Conservation (phyloP, 768 basidiomycete species). For the Hydnomerulius pinastri region DNA sequence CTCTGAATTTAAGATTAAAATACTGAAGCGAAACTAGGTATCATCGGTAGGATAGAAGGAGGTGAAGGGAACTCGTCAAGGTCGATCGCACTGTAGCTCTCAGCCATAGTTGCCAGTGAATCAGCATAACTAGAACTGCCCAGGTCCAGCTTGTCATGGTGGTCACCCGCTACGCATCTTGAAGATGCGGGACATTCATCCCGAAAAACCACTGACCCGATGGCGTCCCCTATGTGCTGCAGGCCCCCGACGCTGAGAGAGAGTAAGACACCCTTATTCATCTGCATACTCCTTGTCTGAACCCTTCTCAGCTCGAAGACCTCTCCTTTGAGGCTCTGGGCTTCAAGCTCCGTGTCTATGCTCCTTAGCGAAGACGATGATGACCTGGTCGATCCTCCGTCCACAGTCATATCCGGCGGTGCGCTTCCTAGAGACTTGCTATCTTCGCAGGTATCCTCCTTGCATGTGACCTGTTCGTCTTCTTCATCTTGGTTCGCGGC, state of each 20-base stretch:
- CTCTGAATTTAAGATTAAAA: slow-evolving; percentile 18
- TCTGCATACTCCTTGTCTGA: slow-evolving; percentile 51
- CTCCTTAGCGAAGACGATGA: slow-evolving; percentile 29
- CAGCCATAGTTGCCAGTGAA: slow-evolving; percentile 32
- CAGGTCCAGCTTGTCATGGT: too few species aligned
- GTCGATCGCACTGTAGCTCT: slow-evolving; percentile 42
- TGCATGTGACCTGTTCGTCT: not conserved
- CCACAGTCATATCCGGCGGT: slow-evolving; percentile 27
- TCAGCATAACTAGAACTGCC: too few species aligned
- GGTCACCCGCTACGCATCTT: too few species aligned
- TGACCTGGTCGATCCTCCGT: slow-evolving; percentile 22
- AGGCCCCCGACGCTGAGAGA: slow-evolving; percentile 25
- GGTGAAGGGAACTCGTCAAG: slow-evolving; percentile 51
- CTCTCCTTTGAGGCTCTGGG: slow-evolving; percentile 27
- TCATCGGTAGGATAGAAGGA: slow-evolving; percentile 35
- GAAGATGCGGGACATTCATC: too few species aligned
- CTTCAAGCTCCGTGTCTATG: slow-evolving; percentile 12
- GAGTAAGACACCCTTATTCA: slow-evolving; percentile 48
- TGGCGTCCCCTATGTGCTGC: not conserved
- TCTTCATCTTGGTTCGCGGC: not conserved
- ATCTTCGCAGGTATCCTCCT: slow-evolving; percentile 14
- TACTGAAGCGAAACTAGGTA: slow-evolving; percentile 30
- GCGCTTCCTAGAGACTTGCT: slow-evolving; percentile 19
- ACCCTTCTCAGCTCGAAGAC: slow-evolving; percentile 48
- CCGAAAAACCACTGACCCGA: too few species aligned